Conservation (phyloP, 208 protist species). For the Trichomonas tenax region DNA sequence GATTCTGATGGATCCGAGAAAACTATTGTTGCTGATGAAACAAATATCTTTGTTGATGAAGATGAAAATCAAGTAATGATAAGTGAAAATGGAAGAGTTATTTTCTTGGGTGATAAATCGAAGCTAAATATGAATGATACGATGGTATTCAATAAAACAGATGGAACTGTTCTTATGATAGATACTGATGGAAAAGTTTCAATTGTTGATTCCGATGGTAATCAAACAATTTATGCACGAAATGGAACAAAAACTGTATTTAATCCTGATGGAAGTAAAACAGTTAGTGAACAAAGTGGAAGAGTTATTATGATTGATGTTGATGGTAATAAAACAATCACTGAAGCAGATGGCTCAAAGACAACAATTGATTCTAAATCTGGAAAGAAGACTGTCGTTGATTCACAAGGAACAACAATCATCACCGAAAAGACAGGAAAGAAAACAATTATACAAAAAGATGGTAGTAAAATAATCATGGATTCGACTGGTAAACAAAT, state of each 20-base stretch:
- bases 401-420: background rate
- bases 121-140: background rate
- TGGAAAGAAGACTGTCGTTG: background rate
- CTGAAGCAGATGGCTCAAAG: background rate
- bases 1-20: background rate
- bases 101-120: background rate
- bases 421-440: background rate
- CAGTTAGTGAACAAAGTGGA: background rate
- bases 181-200: background rate
- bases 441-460: background rate
- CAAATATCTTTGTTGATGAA: background rate
- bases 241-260: background rate
- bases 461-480: background rate
- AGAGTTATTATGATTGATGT: background rate
- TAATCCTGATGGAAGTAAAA: background rate
- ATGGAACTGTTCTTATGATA: background rate
- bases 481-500: background rate
- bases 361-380: background rate
- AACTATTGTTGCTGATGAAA: background rate
- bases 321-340: background rate
- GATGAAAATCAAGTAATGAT: background rate
- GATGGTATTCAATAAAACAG: background rate
- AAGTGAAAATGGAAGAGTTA: background rate
- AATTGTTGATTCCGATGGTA: background rate
- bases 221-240: background rate